Conservation (phyloP, 805 yeast species). For the Candida ficus region DNA sequence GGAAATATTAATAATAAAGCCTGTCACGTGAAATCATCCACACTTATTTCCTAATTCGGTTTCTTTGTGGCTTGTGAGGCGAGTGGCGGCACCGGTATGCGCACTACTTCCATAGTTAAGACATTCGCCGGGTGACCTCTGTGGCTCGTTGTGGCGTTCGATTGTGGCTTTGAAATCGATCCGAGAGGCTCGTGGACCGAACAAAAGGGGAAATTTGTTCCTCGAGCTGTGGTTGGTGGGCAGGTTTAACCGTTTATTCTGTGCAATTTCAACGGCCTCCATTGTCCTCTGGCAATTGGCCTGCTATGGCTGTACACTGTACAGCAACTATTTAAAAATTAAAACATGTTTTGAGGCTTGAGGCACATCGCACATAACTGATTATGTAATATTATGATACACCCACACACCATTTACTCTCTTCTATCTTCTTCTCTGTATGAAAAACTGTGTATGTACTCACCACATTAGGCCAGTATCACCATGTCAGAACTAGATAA, state of each 20-base stretch:
- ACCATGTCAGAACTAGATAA: slow-evolving; percentile 19
- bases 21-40: slow-evolving; percentile 16
- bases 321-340: no score
- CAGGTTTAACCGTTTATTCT: no score
- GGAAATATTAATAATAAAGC: neutral
- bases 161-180: neutral
- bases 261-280: no score
- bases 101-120: slow-evolving; percentile 1
- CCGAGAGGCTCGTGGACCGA: no score
- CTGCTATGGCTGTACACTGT: no score
- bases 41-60: slow-evolving; percentile 4
- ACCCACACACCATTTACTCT: neutral
- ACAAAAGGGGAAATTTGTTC: no score
- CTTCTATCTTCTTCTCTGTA: neutral
- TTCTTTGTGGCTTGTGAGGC: slow-evolving; percentile 8
- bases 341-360: no score
- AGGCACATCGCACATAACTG: neutral
- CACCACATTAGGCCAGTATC: slow-evolving; percentile 5
- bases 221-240: no score
- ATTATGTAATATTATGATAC: neutral
- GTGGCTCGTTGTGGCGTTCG: slow-evolving; percentile 3
- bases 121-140: neutral
- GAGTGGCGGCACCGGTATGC: neutral
- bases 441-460: no score
- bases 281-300: no score